Base-by-base conservation (phyloP, 2,329 filamentous ascomycete genomes). In the Neocatenulostroma microsporum region DNA sequence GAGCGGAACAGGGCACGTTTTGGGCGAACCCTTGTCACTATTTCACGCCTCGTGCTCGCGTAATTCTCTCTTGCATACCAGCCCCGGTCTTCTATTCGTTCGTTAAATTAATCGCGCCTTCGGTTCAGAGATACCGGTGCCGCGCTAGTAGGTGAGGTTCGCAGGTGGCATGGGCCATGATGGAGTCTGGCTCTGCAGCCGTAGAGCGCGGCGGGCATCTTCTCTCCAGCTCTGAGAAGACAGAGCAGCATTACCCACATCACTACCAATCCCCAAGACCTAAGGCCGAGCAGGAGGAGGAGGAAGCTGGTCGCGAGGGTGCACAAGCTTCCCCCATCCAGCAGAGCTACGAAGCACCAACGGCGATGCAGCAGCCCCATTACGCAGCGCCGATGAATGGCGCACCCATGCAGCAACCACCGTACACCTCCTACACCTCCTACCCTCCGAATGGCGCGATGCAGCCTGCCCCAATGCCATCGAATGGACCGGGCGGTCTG, bases 401-500 rank as follows among this genome's bases (percentile, higher is more conserved):
- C 39, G n/a, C n/a, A n/a, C n/a, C 44, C 20, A 40, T 46, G 37
- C 44, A 45, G 34, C 47, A 51, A 42, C 40, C 35, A 34, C 27
- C 46, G 31, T 26, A n/a, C n/a, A n/a, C n/a, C n/a, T n/a, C 46
- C n/a, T 49, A 49, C 30, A 41, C 45, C 17, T n/a, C n/a, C n/a
- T 43, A 47, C 19, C 51, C 56, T 38, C 37, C 34, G 36, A 46
- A 41, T 29, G 49, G 47, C 36, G 34, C 37, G 7, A 38, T 51
- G 45, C 46, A 42, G 24, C 44, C 44, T 19, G 42, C 41, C 20
- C 26, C 41, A 20, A 51, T 53, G 46, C 44, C 43, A 4, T 37
- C 45, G 21, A 51, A 49, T 27, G 43, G 37, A 32, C 41, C 31
- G 49, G 46, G 14, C 42, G 46, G 42, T 34, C 40, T 61, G 37